Base-by-base conservation (phyloP, 345 rosid species). In the Aquilaria yunnanensis region DNA sequence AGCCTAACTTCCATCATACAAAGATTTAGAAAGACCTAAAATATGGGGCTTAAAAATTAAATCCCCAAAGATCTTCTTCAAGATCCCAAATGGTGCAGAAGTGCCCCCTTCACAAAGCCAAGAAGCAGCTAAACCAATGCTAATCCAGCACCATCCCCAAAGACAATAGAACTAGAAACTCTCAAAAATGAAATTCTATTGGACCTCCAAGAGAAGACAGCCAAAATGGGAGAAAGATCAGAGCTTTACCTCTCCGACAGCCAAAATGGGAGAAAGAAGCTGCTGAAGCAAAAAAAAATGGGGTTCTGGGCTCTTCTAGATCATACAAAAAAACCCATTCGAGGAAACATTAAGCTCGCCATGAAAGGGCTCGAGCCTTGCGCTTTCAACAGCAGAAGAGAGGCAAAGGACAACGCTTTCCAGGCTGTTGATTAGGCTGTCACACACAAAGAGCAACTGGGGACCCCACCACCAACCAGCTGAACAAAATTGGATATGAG, bases 351-450 rank as follows among this genome's bases (percentile, higher is more conserved):
- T 74, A 56, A 50, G 31, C 72, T 60, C 53, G 66, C 72, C 74
- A 65, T 73, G 69, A 52, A 66, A 72, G 43, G 37, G 64, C 58
- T 61, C 67, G 48, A 66, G 71, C 75, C 73, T 70, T 70, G 67
- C 73, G 71, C 72, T 72, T 66, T 49, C 4, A 31, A 56, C 16
- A 46, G 37, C 12, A 71, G 76, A 49, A 79, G 67, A 66, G 58
- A 77, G 57, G 56, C 62, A 43, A 63, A 54, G 49, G 37, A 69
- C 75, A 68, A 70, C 80, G 62, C 87, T 87, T 87, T 86, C 86
- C 98, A 93, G 97, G 96, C 93, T 87, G 98, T 79, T 73, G 77
- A 81, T 83, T 58, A 82, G 84, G 92, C 90, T 87, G 93, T 79
- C 90, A 80, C 69, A 74, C 69, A 73, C 77, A 61, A 53, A 57